phyloP scores from a whole-genome alignment of 1,139 yeast genomes.

The Protomyces gravidus region DNA sequence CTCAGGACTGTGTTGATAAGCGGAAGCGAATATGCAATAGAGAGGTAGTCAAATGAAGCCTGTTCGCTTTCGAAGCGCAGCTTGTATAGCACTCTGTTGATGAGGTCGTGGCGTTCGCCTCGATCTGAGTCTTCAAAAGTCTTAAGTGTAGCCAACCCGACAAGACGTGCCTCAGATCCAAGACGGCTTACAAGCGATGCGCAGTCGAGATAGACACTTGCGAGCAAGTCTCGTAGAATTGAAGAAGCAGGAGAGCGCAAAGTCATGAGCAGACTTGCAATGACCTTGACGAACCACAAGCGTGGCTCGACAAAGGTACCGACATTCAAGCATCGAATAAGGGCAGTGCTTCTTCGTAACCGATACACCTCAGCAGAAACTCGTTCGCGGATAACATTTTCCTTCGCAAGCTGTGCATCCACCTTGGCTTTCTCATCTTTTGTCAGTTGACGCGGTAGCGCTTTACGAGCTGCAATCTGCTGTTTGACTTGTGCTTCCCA shows the following conservation, averaged over 20 bases:
- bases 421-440: slow-evolving; percentile 69
- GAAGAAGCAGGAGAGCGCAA: slow-evolving; percentile 40
- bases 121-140: slow-evolving; percentile 46
- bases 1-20: slow-evolving; percentile 52
- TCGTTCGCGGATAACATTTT: slow-evolving; percentile 51
- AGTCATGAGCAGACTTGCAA: slow-evolving; percentile 42
- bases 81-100: slow-evolving; percentile 67
- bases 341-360: slow-evolving; percentile 50
- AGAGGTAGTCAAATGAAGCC: slow-evolving; percentile 60
- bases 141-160: slow-evolving; percentile 68
- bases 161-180: slow-evolving; percentile 49
- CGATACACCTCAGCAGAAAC: slow-evolving; percentile 45
- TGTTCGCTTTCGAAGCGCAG: slow-evolving; percentile 72
- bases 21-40: slow-evolving; percentile 72
- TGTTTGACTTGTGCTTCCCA: slow-evolving; percentile 86
- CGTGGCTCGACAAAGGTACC: slow-evolving; percentile 61
- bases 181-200: slow-evolving; percentile 46
- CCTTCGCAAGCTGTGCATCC: slow-evolving; percentile 59
- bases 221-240: slow-evolving; percentile 37
- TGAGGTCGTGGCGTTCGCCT: slow-evolving; percentile 48
- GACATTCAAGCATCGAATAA: slow-evolving; percentile 51
- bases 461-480: slow-evolving; percentile 58
- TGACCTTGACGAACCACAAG: slow-evolving; percentile 68
- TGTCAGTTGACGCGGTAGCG: slow-evolving; percentile 53
- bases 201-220: slow-evolving; percentile 38